phyloP scores from a whole-genome alignment of 2,329 filamentous ascomycete species.

The Fusarium secorum region DNA sequence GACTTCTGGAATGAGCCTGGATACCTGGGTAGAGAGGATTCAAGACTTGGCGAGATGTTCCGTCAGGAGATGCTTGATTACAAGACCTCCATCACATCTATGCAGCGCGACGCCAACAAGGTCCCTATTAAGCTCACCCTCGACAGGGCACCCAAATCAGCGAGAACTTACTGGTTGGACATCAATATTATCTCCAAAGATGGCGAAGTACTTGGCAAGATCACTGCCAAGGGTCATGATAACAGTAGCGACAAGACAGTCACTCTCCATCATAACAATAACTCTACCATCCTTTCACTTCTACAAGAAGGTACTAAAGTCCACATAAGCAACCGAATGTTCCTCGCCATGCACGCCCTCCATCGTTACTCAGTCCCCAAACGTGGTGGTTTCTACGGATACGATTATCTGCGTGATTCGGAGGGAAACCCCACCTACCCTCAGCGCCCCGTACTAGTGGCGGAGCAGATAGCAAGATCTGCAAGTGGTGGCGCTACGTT shows the following conservation, averaged over 20 bases:
- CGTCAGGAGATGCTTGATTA: not conserved
- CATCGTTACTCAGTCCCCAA: rapidly evolving
- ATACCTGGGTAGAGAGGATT: rapidly evolving
- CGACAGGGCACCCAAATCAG: rapidly evolving
- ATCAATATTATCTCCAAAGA: rapidly evolving
- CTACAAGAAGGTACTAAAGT: not conserved
- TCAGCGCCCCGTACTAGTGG: rapidly evolving
- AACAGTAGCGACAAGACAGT: rapidly evolving
- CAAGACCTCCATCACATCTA: rapidly evolving
- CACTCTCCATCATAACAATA: rapidly evolving
- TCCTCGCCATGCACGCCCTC: not conserved
- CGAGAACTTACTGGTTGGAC: not conserved
- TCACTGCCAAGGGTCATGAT: rapidly evolving
- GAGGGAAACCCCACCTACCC: rapidly evolving
- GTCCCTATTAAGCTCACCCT: rapidly evolving
- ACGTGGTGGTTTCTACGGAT: rapidly evolving
- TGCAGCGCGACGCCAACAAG: rapidly evolving
- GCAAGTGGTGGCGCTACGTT: not conserved
- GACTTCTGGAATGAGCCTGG: not conserved
- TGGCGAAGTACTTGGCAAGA: rapidly evolving
- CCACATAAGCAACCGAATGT: not conserved
- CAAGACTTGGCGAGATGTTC: rapidly evolving
- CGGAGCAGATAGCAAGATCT: not conserved
- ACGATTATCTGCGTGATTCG: rapidly evolving
- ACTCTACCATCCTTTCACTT: rapidly evolving